Percentiles rank a stretch among this genome's conserved stretches.
These are phyloP conservation scores for Acanthamoeba sp. DNA, from an alignment of 208 protist species.

Conservation along the genomic window DNA sequence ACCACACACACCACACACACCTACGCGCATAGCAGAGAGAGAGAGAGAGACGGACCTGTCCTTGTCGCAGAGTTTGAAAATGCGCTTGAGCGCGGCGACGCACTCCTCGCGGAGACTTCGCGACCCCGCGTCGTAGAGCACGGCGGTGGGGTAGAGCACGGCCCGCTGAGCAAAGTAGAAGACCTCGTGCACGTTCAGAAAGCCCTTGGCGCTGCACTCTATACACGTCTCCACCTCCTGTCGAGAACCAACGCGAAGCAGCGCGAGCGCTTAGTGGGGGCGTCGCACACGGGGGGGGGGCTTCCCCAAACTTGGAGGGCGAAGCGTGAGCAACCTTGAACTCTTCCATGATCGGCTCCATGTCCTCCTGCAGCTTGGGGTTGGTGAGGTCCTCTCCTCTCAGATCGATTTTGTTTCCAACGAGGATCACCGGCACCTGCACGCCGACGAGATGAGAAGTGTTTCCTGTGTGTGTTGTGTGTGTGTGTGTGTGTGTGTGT, in stretches of 20 bases:
- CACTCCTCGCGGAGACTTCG: constrained; percentile 56
- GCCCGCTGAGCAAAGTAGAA: constrained; percentile 74
- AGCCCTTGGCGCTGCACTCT: constrained; percentile 61
- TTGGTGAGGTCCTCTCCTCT: constrained; percentile 47
- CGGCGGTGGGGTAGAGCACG: constrained; percentile 69
- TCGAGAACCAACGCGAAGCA: background rate
- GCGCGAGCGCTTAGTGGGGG: no score
- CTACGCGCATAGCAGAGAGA: no score
- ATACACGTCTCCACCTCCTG: constrained; percentile 77
- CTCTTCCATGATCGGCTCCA: constrained; percentile 73
- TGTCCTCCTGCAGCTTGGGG: constrained; percentile 53
- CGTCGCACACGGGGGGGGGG: no score
- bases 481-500: no score
- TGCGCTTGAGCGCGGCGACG: constrained; percentile 70
- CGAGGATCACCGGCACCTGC: constrained; percentile 71
- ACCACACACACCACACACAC: no score
- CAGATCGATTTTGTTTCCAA: constrained; percentile 76
- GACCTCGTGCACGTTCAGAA: constrained; percentile 72
- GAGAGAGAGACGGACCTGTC: constrained; percentile 61
- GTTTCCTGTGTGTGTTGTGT: no score
- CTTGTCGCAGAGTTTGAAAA: constrained; percentile 74
- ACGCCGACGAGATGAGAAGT: background rate
- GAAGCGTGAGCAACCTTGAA: constrained; percentile 72
- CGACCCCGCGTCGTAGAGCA: constrained; percentile 55
- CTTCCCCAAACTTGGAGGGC: background rate